Percentiles rank a stretch among this genome's conserved stretches.
phyloP scores from a whole-genome alignment of 192 early-diverging fungal species.

The Podila horticola region DNA sequence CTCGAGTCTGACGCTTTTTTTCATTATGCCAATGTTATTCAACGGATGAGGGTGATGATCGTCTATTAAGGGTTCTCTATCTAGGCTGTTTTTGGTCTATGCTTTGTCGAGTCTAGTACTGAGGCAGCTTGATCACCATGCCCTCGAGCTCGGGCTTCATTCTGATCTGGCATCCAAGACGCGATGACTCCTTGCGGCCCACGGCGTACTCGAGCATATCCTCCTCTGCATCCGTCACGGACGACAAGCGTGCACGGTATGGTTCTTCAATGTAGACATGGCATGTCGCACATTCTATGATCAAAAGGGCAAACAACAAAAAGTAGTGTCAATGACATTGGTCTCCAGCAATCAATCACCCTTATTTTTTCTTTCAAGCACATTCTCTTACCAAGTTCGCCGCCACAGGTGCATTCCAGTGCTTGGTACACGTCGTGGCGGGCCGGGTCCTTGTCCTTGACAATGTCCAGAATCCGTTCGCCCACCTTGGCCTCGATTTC shows the following conservation, averaged over 20 bases:
- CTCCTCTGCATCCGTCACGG: slow-evolving; percentile 61
- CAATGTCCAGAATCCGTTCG: slow-evolving; percentile 52
- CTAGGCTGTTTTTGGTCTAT: neutral
- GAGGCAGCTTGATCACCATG: slow-evolving; percentile 47
- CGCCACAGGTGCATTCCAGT: slow-evolving; percentile 63
- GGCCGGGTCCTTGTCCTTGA: slow-evolving; percentile 59
- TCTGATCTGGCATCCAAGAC: slow-evolving; percentile 52
- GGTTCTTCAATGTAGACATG: slow-evolving; percentile 64
- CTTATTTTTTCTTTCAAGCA: neutral
- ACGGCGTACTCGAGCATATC: slow-evolving; percentile 70
- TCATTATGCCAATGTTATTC: too few relatives aligned
- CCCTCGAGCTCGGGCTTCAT: slow-evolving; percentile 47
- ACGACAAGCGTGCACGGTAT: slow-evolving; percentile 49
- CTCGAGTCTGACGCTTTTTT: too few relatives aligned
- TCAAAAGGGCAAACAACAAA: neutral
- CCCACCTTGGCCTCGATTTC: slow-evolving; percentile 55
- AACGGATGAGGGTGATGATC: too few relatives aligned
- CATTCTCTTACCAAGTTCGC: slow-evolving; percentile 49
- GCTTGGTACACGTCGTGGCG: slow-evolving; percentile 61
- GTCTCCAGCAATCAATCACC: too few relatives aligned
- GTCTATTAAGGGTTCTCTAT: neutral
- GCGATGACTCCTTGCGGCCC: slow-evolving; percentile 48
- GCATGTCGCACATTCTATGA: slow-evolving; percentile 68
- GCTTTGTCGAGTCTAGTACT: slow-evolving; percentile 12
- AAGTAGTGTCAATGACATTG: neutral